These are phyloP conservation scores for Zygosaccharomyces rouxii DNA, from an alignment of 805 yeast species.

Conservation along the genomic window DNA sequence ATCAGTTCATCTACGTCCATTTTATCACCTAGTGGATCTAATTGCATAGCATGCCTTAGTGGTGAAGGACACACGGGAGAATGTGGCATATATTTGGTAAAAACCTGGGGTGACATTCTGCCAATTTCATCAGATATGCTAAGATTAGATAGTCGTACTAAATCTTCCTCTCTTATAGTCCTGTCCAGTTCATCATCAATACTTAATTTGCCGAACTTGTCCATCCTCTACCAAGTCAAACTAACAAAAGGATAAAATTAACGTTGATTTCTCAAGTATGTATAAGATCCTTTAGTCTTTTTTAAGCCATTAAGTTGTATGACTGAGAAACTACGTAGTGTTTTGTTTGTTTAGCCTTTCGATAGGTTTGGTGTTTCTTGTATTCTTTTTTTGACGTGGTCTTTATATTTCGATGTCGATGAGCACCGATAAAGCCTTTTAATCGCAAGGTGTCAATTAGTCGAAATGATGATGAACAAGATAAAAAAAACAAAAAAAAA, in stretches of 20 bases:
- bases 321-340: neutral
- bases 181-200: slow-evolving; percentile 13
- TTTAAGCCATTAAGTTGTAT: neutral
- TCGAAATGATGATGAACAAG: too few species aligned
- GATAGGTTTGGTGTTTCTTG: neutral
- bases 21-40: slow-evolving; percentile 12
- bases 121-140: slow-evolving; percentile 15
- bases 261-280: neutral
- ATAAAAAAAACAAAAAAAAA: too few species aligned
- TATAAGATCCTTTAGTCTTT: neutral
- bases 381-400: neutral
- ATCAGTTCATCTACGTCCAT: slow-evolving; percentile 25
- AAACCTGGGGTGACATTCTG: slow-evolving; percentile 16
- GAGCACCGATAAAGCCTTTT: neutral
- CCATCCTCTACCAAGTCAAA: slow-evolving; percentile 8
- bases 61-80: slow-evolving; percentile 20
- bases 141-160: slow-evolving; percentile 20
- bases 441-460: too few species aligned
- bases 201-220: slow-evolving; percentile 13
- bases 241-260: neutral
- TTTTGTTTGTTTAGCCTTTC: neutral
- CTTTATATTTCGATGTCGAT: neutral
- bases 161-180: slow-evolving; percentile 18
- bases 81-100: slow-evolving; percentile 15
- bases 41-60: slow-evolving; percentile 14